Conservation (phyloP, 257 asterid genomes). For the Nicotiana sylvestris region DNA sequence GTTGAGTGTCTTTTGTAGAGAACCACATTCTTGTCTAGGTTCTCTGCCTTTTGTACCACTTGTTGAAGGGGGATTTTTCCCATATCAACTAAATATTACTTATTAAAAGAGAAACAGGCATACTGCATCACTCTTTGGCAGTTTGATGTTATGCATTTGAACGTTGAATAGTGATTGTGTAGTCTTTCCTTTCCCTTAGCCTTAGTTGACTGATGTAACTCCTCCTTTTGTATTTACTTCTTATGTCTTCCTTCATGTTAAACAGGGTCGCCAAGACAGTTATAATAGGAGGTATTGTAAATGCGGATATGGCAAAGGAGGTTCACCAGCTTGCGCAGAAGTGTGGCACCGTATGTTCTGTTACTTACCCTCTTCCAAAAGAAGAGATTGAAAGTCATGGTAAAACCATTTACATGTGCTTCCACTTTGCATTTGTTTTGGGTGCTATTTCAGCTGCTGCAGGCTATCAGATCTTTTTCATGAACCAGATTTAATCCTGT, state of each 20-base stretch:
- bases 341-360: conserved; percentile 59
- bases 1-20: not conserved
- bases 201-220: not conserved
- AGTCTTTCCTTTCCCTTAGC: not conserved
- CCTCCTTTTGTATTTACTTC: not conserved
- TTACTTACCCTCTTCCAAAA: conserved; percentile 77
- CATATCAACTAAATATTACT: not conserved
- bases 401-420: conserved; percentile 27
- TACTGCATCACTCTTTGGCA: not conserved
- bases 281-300: conserved; percentile 75
- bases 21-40: not conserved
- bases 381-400: conserved; percentile 75
- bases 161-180: conserved; percentile 2
- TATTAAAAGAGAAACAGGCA: not conserved
- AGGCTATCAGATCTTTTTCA: not conserved
- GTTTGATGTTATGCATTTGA: not conserved
- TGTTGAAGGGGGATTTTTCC: not conserved
- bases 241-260: conserved; percentile 15
- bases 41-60: not conserved
- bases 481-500: not conserved
- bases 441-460: not conserved
- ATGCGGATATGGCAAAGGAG: conserved; percentile 69
- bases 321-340: conserved; percentile 62
- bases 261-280: conserved; percentile 93
- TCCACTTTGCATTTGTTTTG: not conserved